Percentiles rank a stretch among this genome's conserved stretches.
phyloP scores from a whole-genome alignment of 164 flowering plant species.

The Brasenia schreberi region DNA sequence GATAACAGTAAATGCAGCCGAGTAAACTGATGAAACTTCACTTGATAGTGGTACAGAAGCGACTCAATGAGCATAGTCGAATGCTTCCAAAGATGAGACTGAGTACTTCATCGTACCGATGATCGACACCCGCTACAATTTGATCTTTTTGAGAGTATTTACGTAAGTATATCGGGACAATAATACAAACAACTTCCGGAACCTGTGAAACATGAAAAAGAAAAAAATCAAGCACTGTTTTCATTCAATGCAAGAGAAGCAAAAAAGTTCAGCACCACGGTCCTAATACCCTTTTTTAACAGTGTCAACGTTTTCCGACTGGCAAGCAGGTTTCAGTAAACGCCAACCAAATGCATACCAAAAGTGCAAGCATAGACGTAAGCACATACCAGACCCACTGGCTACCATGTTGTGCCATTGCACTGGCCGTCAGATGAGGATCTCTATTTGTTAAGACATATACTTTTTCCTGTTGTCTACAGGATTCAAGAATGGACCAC shows the following conservation, averaged over 20 bases:
- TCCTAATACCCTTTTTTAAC: not conserved
- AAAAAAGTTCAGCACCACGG: not conserved
- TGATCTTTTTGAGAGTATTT: constrained; percentile 16
- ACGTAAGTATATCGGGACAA: constrained; percentile 24
- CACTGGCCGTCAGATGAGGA: constrained; percentile 50
- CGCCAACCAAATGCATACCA: too few species aligned
- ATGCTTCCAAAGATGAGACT: too few species aligned
- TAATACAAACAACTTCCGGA: constrained; percentile 21
- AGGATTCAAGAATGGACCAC: constrained; percentile 37
- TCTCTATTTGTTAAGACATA: constrained; percentile 47
- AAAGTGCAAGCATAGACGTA: too few species aligned
- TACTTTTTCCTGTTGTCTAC: constrained; percentile 12
- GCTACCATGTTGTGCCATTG: constrained; percentile 84
- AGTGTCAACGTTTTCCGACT: too few species aligned
- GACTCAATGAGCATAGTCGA: too few species aligned
- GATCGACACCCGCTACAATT: constrained; percentile 1
- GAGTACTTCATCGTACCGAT: too few species aligned
- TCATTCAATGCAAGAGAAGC: not conserved
- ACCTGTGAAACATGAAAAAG: constrained; percentile 10
- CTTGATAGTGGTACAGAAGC: too few species aligned
- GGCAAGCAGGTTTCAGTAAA: too few species aligned
- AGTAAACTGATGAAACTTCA: too few species aligned
- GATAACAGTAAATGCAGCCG: too few species aligned
- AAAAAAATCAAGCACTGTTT: not conserved
- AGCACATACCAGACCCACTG: constrained; percentile 83